A percentile compares a stretch with the other conserved stretches of the same genome.
These are phyloP conservation scores for Ailanthus altissimus DNA, from an alignment of 345 rosid species.

Conservation along the genomic window DNA sequence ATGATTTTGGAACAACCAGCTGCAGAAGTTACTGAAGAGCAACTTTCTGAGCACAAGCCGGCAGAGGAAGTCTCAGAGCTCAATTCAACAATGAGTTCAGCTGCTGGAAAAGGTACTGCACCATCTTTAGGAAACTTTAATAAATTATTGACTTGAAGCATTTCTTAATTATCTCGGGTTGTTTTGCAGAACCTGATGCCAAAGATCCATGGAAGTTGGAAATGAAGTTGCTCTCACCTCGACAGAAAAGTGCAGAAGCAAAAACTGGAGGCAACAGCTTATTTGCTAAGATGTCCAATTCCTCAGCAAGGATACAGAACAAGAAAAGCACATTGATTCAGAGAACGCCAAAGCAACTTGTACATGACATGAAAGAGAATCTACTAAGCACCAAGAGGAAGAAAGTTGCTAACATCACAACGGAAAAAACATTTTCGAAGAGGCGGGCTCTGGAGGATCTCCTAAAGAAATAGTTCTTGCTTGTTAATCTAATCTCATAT, in stretches of 20 bases:
- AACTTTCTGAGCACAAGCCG: no score
- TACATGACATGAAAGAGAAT: conserved; percentile 37
- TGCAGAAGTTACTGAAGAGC: no score
- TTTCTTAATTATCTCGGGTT: background rate
- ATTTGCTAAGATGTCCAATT: conserved; percentile 11
- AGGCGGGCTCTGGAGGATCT: conserved; percentile 37
- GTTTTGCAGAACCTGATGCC: conserved; percentile 22
- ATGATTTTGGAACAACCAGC: no score
- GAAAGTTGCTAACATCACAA: conserved; percentile 16
- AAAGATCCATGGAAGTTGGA: conserved; percentile 15
- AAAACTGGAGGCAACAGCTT: background rate
- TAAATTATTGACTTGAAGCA: background rate
- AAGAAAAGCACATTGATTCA: conserved; percentile 13
- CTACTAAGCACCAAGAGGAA: conserved; percentile 18
- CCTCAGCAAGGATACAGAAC: conserved; percentile 20
- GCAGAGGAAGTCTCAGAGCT: no score
- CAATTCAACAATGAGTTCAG: conserved; percentile 13
- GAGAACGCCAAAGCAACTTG: conserved; percentile 22
- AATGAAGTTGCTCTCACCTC: conserved; percentile 11
- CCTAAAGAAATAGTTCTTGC: conserved; percentile 18
- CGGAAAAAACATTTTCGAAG: conserved; percentile 22
- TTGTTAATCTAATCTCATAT: background rate
- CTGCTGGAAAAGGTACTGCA: conserved; percentile 19
- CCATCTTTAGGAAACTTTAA: background rate
- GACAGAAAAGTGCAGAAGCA: conserved; percentile 7